Percentiles rank a stretch among this genome's conserved stretches.
Conservation (phyloP, 1,284 basidiomycete species). For the Volvariella volvacea region DNA sequence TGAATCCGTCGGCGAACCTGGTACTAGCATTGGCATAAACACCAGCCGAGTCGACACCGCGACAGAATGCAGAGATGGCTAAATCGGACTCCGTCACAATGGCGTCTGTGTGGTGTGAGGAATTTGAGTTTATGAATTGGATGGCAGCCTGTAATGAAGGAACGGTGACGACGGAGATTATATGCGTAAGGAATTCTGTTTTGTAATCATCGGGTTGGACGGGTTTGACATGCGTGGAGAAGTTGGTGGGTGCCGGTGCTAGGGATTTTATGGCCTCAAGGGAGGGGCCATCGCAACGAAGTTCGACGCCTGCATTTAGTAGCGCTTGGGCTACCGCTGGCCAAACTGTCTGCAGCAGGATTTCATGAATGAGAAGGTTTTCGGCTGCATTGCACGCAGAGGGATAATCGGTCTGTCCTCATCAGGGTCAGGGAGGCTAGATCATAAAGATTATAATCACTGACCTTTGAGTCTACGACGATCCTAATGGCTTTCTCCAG, state of each 20-base stretch:
- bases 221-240: slow-evolving; percentile 41
- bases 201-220: slow-evolving; percentile 64
- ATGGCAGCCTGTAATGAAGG: slow-evolving; percentile 73
- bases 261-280: slow-evolving; percentile 43
- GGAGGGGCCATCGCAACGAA: slow-evolving; percentile 73
- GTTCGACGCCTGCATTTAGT: slow-evolving; percentile 61
- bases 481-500: slow-evolving; percentile 75
- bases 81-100: slow-evolving; percentile 82
- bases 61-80: slow-evolving; percentile 72
- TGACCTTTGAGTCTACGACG: slow-evolving; percentile 88
- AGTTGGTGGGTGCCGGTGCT: slow-evolving; percentile 25
- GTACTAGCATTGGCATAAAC: slow-evolving; percentile 95
- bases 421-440: slow-evolving; percentile 4
- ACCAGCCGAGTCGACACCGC: slow-evolving; percentile 87
- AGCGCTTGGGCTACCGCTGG: slow-evolving; percentile 72
- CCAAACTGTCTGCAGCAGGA: slow-evolving; percentile 71
- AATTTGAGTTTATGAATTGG: slow-evolving; percentile 86
- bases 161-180: slow-evolving; percentile 74
- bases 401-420: slow-evolving; percentile 82
- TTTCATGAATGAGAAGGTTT: slow-evolving; percentile 82
- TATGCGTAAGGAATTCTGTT: slow-evolving; percentile 86
- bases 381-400: slow-evolving; percentile 96
- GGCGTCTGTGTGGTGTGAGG: slow-evolving; percentile 92
- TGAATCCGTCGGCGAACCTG: slow-evolving; percentile 94
- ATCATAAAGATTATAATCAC: slow-evolving; percentile 10